Percentiles rank a stretch among this genome's conserved stretches.
These are phyloP conservation scores for Aspergillus nidulans DNA, from an alignment of 495 filamentous ascomycete species.

Conservation along the genomic window DNA sequence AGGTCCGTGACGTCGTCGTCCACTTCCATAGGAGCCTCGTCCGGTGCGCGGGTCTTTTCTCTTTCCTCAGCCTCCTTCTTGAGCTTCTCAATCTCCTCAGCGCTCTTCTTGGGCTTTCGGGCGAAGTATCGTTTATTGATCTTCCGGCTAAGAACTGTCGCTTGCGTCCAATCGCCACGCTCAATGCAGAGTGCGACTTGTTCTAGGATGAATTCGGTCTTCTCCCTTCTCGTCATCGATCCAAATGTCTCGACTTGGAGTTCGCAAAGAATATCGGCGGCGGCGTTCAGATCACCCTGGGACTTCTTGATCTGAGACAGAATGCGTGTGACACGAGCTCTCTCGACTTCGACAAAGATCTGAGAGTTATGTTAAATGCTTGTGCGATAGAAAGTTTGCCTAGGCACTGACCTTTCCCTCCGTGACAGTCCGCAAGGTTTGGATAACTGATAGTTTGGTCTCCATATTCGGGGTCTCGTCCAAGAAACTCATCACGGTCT, in stretches of 20 bases:
- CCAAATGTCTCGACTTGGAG: conserved; percentile 98
- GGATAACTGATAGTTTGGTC: conserved; percentile 86
- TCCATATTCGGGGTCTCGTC: conserved; percentile 75
- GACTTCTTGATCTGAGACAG: conserved; percentile 94
- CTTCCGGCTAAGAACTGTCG: conserved; percentile 89
- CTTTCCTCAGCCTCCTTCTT: conserved; percentile 77
- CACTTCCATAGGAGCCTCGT: conserved; percentile 69
- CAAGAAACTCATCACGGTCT: conserved; percentile 88
- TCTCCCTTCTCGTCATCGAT: conserved; percentile 94
- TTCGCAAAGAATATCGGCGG: conserved; percentile 91
- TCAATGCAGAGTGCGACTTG: conserved; percentile 95
- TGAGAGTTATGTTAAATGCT: conserved; percentile 24
- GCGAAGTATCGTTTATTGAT: conserved; percentile 90
- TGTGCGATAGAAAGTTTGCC: not conserved
- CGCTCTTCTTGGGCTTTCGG: conserved; percentile 81
- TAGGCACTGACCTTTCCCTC: conserved; percentile 75
- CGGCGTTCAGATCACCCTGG: conserved; percentile 85
- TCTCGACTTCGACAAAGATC: conserved; percentile 99
- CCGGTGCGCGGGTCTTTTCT: conserved; percentile 62
- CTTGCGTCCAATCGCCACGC: conserved; percentile 92
- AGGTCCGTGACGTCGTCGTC: conserved; percentile 93
- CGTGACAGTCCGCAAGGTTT: conserved; percentile 91
- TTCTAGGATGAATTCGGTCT: conserved; percentile 96
- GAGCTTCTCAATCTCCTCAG: conserved; percentile 83
- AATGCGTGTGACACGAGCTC: conserved; percentile 89